Base-by-base conservation (phyloP, 129 eudicot species). In the Arctium lappa region DNA sequence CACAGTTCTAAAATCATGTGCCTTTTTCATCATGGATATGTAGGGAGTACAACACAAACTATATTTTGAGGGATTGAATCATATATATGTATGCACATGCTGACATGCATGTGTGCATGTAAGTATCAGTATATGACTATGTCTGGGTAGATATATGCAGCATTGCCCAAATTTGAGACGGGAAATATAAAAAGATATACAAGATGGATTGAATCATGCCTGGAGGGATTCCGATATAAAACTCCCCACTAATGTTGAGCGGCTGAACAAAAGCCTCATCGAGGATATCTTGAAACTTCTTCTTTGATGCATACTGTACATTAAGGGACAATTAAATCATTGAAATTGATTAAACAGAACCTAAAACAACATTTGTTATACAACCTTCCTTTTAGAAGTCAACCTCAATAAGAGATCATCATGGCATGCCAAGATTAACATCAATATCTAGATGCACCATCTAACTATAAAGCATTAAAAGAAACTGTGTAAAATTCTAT, bases 151-250 rank as follows among this genome's bases (percentile, higher is more conserved):
- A 40, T 40, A 22, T 18, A 30, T 60, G 53, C 22, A 6, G 74
- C 48, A 62, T 62, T 73, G 63, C 48, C 60, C 44, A 40, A 27
- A 73, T 38, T n/a, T 77, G 63, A 5, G 42, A 69, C 34, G 4
- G 9, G 38, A 18, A n/a, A 63, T 75, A 63, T 9, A 10, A 50
- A 30, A 70, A 0, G 27, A 72, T 38, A 31, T 60, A 33, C 22
- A 53, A 60, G n/a, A 36, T 74, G 69, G 72, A 29, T 78, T 32
- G 77, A 80, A 76, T 79, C 91, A 72, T 91, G 83, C 98, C 97
- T 91, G 96, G 91, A 78, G 98, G 98, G 80, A 94, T 94, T 86
- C 98, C 97, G 79, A 94, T 82, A 87, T 92, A 94, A 44, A 94
- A 91, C 87, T 94, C 98, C 60, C 98, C 98, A 66, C 86, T 80